Evolutionary conservation across 2,329 filamentous ascomycete species (phyloP), one percentile per base, ranked within the genome.

Genomic region (Teratosphaeria gauchensis): DNA sequence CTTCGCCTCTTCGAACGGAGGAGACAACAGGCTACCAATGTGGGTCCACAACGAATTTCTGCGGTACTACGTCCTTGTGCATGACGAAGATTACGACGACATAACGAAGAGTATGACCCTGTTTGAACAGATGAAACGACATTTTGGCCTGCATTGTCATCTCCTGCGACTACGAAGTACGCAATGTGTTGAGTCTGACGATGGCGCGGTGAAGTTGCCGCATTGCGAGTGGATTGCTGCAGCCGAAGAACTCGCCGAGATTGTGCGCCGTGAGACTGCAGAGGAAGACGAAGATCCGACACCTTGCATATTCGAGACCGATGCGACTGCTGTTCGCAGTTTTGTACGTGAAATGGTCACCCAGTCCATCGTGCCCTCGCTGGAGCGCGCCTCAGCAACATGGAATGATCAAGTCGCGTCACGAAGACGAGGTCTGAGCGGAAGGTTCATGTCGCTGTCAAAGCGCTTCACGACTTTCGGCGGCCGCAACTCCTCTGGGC

Each of bases 401-500:
- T 99, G 94, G 95, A 99, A 99, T 69, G 94, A 99, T 68, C 92
- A 97, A 73, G 89, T 97, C 30, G 92, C 92, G 16, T 96, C 95
- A 12, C 84, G 90, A 59, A 82, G 95, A 59, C 86, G 90, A 68
- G 95, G 95, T 14, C 81, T 99, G 54, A 89, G 89, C 58, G 95
- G 95, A 11, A 85, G 91, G n/a, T 92, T 99, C 73, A 91, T 96
- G 80, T 95, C 88, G 9, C 79, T 99, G 58, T 96, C 92, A 0
- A 92, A 94, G 69, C 87, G 91, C 65, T 97, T 90, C 85, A 84
- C 89, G 7, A 85, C 86, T 0, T 95, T 97, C 67, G 89, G 90
- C 33, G 79, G 62, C 19, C 83, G 87, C 53, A 81, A 71, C 61
- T 75, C 79, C 19, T 82, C 84, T 1, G 81, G 81, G 1, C 76